Evolutionary conservation across 345 rosid genomes (phyloP).

Genomic region (Lumnitzera racemosa): DNA sequence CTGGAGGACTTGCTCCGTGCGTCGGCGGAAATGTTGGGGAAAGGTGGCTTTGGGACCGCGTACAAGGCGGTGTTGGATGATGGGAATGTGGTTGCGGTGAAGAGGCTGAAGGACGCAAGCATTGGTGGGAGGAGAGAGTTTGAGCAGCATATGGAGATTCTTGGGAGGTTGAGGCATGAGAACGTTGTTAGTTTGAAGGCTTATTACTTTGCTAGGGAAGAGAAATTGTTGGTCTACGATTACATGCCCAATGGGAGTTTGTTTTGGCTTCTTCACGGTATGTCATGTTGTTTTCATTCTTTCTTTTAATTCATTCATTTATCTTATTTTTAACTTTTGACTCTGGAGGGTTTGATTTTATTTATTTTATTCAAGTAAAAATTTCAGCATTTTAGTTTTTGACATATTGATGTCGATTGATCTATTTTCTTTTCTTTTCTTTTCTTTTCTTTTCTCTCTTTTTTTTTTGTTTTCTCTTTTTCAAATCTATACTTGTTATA

Average conservation of each 20-base stretch:
- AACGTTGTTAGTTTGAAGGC: constrained; percentile 72
- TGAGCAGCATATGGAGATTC: constrained; percentile 81
- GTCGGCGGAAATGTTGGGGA: constrained; percentile 95
- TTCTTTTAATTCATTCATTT: background rate
- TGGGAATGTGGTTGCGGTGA: constrained; percentile 81
- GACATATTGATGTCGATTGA: too few relatives aligned
- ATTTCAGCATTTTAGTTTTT: background rate
- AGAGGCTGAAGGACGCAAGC: constrained; percentile 69
- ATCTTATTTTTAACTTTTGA: background rate
- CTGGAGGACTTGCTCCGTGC: constrained; percentile 84
- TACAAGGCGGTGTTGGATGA: constrained; percentile 89
- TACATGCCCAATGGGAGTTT: constrained; percentile 84
- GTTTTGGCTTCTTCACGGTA: constrained; percentile 98
- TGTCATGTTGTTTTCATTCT: constrained; percentile 11
- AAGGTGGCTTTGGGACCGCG: constrained; percentile 89
- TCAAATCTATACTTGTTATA: too few relatives aligned
- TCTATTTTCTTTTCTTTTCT: too few relatives aligned
- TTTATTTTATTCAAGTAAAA: background rate
- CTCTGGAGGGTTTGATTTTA: too few relatives aligned
- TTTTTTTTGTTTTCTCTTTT: too few relatives aligned
- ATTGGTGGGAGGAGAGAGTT: constrained; percentile 61
- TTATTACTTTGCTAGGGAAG: constrained; percentile 83
- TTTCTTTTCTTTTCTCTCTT: too few relatives aligned
- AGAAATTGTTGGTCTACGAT: constrained; percentile 80
- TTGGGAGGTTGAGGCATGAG: constrained; percentile 62